A percentile compares a stretch with the other conserved stretches of the same genome.
Conservation (phyloP, 306 rosid genomes). For the Vicia faba region DNA sequence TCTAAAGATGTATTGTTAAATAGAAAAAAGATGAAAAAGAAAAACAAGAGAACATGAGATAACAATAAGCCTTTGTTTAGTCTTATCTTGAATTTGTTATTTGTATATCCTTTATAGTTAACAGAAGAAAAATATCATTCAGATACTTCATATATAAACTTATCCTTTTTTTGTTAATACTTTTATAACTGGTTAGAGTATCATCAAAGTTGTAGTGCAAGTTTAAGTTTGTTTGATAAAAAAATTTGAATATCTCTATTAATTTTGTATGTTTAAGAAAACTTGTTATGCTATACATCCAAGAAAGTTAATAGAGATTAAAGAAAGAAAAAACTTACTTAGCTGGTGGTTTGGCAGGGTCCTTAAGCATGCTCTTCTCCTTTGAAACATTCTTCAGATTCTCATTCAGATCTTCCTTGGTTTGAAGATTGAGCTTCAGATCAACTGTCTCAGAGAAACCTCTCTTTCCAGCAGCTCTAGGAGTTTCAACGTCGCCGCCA, state of each 20-base stretch:
- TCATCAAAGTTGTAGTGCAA: too few species aligned
- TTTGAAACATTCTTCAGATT: slow-evolving; percentile 47
- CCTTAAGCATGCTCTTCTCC: slow-evolving; percentile 67
- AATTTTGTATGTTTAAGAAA: neutral
- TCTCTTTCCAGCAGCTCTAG: slow-evolving; percentile 70
- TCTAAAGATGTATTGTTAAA: neutral
- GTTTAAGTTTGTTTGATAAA: too few species aligned
- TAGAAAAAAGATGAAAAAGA: neutral
- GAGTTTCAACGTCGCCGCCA: slow-evolving; percentile 60
- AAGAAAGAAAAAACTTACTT: slow-evolving; percentile 51
- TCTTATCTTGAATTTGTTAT: too few species aligned
- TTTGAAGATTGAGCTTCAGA: slow-evolving; percentile 74
- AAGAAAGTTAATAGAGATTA: neutral
- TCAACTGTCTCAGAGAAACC: slow-evolving; percentile 93
- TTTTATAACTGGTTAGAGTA: too few species aligned
- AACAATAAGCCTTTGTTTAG: too few species aligned
- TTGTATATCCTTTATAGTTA: too few species aligned
- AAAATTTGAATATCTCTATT: too few species aligned
- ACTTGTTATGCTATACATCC: neutral
- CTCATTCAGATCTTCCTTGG: slow-evolving; percentile 64
- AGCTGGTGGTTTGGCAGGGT: slow-evolving; percentile 87
- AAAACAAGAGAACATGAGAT: neutral
- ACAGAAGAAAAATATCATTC: too few species aligned
- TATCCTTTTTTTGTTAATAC: too few species aligned
- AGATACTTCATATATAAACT: too few species aligned